phyloP scores from a whole-genome alignment of 176 grass and related monocot genomes.

The Cenchrus purpureus region DNA sequence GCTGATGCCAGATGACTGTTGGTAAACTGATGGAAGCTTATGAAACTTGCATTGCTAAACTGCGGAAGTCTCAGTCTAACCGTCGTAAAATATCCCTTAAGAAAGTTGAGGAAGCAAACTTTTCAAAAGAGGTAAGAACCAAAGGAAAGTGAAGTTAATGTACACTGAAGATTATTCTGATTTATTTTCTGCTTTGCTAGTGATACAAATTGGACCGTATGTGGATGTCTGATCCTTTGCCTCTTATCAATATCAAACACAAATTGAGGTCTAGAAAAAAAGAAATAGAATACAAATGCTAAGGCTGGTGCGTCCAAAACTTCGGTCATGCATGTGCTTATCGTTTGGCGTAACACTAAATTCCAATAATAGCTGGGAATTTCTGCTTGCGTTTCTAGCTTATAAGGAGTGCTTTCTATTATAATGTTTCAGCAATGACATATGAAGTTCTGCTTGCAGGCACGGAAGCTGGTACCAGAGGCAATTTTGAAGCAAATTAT shows the following conservation, averaged over 20 bases:
- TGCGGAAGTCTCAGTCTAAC: conserved; percentile 73
- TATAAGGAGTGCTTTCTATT: background rate
- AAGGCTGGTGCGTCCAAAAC: background rate
- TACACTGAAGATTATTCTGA: conserved; percentile 7
- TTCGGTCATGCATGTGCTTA: background rate
- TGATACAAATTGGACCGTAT: background rate
- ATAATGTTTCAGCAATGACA: conserved; percentile 32
- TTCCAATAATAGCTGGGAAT: background rate
- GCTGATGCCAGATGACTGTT: conserved; percentile 73
- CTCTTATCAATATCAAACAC: background rate
- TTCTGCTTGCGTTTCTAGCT: background rate
- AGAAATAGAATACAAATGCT: background rate
- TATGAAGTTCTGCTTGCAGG: conserved; percentile 58
- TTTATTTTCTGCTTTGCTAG: conserved; percentile 27
- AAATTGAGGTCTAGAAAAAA: background rate
- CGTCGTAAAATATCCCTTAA: conserved; percentile 80
- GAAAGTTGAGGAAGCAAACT: conserved; percentile 69
- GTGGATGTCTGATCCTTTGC: background rate
- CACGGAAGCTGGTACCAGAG: conserved; percentile 62
- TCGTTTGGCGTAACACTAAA: background rate
- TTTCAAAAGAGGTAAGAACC: conserved; percentile 55
- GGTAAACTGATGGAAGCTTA: conserved; percentile 85
- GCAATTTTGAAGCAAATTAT: conserved; percentile 78
- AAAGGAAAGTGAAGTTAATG: conserved; percentile 12
- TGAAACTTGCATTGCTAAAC: conserved; percentile 63